These are phyloP conservation scores for Leccinum sublutescens DNA, from an alignment of 768 basidiomycete species.

Conservation along the genomic window DNA sequence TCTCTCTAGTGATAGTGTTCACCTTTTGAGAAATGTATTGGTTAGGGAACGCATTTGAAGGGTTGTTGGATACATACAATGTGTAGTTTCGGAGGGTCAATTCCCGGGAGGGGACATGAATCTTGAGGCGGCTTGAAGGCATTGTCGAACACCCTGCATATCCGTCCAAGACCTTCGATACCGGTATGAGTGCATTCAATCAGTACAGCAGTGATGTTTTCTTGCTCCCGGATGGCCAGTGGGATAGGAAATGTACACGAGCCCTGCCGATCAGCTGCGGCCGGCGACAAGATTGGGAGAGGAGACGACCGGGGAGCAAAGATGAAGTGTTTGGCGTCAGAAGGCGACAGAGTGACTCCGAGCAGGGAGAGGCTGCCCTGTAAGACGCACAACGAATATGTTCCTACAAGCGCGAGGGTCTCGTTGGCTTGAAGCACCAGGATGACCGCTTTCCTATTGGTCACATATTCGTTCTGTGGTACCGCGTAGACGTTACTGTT, in stretches of 20 bases:
- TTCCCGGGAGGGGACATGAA: conserved; percentile 23
- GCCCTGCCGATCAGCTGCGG: conserved; percentile 10
- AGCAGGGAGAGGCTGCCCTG: conserved; percentile 57
- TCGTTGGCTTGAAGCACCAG: conserved; percentile 48
- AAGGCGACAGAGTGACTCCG: conserved; percentile 51
- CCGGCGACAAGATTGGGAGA: conserved; percentile 51
- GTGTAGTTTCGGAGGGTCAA: conserved; percentile 49
- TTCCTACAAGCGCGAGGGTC: conserved; percentile 67
- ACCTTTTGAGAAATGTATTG: conserved; percentile 23
- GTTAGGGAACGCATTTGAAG: conserved; percentile 8
- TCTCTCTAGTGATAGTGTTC: conserved; percentile 27
- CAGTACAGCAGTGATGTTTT: conserved; percentile 44
- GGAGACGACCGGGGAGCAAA: conserved; percentile 83
- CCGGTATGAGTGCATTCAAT: conserved; percentile 58
- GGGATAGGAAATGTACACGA: conserved; percentile 16
- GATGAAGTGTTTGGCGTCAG: conserved; percentile 44
- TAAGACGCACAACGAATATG: conserved; percentile 58
- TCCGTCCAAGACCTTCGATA: conserved; percentile 61
- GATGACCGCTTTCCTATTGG: conserved; percentile 31
- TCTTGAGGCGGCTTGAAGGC: conserved; percentile 54
- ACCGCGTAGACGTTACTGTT: conserved; percentile 38
- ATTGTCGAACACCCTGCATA: conserved; percentile 62
- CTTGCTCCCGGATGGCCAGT: conserved; percentile 10
- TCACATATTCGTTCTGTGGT: conserved; percentile 1
- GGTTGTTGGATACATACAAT: conserved; percentile 39